A percentile compares a stretch with the other conserved stretches of the same genome.
These are phyloP conservation scores for Irpex lacteus DNA, from an alignment of 1,284 basidiomycete species.

Conservation along the genomic window DNA sequence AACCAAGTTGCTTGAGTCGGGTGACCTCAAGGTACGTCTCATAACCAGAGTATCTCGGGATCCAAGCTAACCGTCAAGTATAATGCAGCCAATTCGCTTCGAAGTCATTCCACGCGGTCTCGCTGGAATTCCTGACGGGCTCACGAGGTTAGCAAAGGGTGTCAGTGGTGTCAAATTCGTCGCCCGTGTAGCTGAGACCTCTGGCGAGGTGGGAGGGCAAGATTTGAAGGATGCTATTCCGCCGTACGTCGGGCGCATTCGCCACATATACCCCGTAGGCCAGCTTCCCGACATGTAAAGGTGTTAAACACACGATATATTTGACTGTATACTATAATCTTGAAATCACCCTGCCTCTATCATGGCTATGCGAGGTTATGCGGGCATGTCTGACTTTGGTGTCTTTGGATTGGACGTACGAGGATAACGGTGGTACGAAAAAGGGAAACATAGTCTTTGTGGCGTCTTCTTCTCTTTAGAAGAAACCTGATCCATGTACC, in stretches of 20 bases:
- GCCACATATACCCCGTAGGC: background rate
- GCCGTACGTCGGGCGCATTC: background rate
- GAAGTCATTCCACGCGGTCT: slow-evolving; percentile 30
- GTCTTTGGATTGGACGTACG: too few relatives aligned
- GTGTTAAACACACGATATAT: too few relatives aligned
- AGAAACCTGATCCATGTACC: background rate
- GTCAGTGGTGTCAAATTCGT: slow-evolving; percentile 30
- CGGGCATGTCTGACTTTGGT: too few relatives aligned
- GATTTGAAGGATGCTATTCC: background rate
- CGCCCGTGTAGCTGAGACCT: slow-evolving; percentile 27
- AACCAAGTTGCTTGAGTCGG: slow-evolving; percentile 12
- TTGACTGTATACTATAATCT: too few relatives aligned
- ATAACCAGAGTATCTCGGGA: background rate
- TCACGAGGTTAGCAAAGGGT: slow-evolving; percentile 21
- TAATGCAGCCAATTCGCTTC: slow-evolving; percentile 14
- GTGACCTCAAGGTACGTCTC: slow-evolving; percentile 13
- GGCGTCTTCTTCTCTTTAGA: background rate
- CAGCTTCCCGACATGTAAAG: background rate
- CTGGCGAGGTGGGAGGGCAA: slow-evolving; percentile 2
- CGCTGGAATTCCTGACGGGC: slow-evolving; percentile 24
- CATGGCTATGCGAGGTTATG: too few relatives aligned
- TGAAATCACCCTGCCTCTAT: too few relatives aligned
- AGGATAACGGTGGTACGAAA: background rate
- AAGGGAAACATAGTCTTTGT: background rate
- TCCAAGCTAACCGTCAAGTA: background rate